These are phyloP conservation scores for Globisporangium polare DNA, from an alignment of 352 stramenopile species.

Conservation along the genomic window DNA sequence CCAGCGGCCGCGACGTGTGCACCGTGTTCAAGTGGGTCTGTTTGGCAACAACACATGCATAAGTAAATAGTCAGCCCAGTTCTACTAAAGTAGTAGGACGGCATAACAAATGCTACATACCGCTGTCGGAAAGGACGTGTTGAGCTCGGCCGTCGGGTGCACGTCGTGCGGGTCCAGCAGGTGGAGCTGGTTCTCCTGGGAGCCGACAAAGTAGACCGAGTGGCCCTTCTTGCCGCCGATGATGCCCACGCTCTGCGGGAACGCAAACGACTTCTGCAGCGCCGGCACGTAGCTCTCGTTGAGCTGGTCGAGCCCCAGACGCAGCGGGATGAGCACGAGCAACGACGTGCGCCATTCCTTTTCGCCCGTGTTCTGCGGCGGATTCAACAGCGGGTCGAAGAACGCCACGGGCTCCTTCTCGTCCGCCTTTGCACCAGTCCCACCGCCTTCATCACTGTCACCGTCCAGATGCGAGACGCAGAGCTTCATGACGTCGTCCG, in stretches of 20 bases:
- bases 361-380: constrained; percentile 36
- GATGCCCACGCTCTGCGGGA: constrained; percentile 93
- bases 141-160: constrained; percentile 64
- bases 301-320: constrained; percentile 88
- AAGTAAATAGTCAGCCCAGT: no score
- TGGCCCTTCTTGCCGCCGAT: constrained; percentile 93
- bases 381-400: constrained; percentile 84
- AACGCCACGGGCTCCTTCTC: constrained; percentile 32
- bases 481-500: constrained; percentile 66
- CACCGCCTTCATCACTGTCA: constrained; percentile 10
- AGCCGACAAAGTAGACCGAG: constrained; percentile 95
- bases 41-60: no score
- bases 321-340: constrained; percentile 90
- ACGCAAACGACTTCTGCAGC: constrained; percentile 75
- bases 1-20: constrained; percentile 48
- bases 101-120: constrained; percentile 23
- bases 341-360: constrained; percentile 84
- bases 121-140: constrained; percentile 64
- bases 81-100: not conserved
- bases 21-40: constrained; percentile 62
- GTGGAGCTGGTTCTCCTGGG: constrained; percentile 76
- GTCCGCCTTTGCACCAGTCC: not conserved
- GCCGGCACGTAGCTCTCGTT: constrained; percentile 79
- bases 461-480: constrained; percentile 60
- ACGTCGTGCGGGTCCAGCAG: constrained; percentile 84